Evolutionary conservation across 2,329 filamentous ascomycete genomes (phyloP).

Genomic region (Tolypocladium paradoxum): DNA sequence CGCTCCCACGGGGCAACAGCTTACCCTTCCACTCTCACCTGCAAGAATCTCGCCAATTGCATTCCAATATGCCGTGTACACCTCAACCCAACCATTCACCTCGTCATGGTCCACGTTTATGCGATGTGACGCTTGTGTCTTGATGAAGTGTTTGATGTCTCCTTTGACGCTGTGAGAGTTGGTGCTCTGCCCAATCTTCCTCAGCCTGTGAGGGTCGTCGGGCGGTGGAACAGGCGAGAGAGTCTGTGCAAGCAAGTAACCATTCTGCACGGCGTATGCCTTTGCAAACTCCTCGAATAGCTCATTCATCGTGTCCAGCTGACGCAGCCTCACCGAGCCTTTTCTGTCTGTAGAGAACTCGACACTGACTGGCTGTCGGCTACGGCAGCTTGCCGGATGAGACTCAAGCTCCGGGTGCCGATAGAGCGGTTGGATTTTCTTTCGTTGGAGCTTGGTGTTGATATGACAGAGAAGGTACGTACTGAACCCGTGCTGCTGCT

Average conservation of each 20-base stretch:
- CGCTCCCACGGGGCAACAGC: not conserved
- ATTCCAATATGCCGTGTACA: conserved; percentile 78
- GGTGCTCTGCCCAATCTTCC: conserved; percentile 60
- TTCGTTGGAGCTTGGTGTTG: not conserved
- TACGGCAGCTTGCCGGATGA: not conserved
- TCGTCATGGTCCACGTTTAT: conserved; percentile 54
- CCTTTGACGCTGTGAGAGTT: conserved; percentile 54
- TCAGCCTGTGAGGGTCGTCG: conserved; percentile 53
- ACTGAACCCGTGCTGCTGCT: not conserved
- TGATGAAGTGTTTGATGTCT: conserved; percentile 64
- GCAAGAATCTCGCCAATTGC: conserved; percentile 63
- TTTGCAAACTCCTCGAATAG: conserved; percentile 64
- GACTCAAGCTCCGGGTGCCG: not conserved
- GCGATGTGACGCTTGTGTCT: conserved; percentile 44
- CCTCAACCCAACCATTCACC: conserved; percentile 71
- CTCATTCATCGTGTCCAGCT: conserved; percentile 48
- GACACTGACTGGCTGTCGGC: not conserved
- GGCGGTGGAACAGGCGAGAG: conserved; percentile 59
- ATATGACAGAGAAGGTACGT: conserved; percentile 2
- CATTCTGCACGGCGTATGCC: conserved; percentile 54
- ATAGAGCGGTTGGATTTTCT: not conserved
- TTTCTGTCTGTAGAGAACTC: not conserved
- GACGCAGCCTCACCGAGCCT: not conserved
- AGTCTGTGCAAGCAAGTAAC: conserved; percentile 62
- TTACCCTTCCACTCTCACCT: conserved; percentile 28